A percentile compares a stretch with the other conserved stretches of the same genome.
phyloP scores from a whole-genome alignment of 352 stramenopile genomes.

The Phytophthora agathidicida region DNA sequence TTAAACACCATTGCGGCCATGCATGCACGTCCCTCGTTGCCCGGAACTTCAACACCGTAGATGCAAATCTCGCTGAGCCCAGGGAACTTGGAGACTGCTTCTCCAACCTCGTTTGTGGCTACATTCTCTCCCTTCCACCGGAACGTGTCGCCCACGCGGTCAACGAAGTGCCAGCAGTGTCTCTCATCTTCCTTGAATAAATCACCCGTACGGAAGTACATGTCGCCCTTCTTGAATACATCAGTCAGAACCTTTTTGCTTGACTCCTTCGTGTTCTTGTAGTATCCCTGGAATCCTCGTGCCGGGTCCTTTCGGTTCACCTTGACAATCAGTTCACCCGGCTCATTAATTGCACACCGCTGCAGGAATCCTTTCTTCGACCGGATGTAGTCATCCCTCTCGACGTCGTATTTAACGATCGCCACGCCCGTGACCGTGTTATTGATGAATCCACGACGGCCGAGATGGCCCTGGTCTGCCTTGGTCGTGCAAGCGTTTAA shows the following conservation, averaged over 20 bases:
- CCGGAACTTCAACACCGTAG: conserved; percentile 76
- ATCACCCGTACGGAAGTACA: conserved; percentile 92
- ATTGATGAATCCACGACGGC: conserved; percentile 59
- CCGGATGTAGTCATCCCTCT: conserved; percentile 72
- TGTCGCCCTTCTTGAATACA: conserved; percentile 85
- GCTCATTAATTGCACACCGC: conserved; percentile 55
- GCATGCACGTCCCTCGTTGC: conserved; percentile 81
- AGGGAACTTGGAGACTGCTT: conserved; percentile 79
- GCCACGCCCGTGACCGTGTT: conserved; percentile 59
- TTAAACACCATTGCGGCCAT: conserved; percentile 88
- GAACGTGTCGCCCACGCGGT: conserved; percentile 93
- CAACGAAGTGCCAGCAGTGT: conserved; percentile 89
- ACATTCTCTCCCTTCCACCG: conserved; percentile 95
- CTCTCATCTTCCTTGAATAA: conserved; percentile 83
- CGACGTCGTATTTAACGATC: conserved; percentile 83
- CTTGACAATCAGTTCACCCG: conserved; percentile 79
- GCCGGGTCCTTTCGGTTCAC: conserved; percentile 57
- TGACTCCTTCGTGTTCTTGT: conserved; percentile 75
- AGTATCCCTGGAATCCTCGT: conserved; percentile 89
- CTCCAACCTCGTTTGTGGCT: conserved; percentile 88
- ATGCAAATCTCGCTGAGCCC: conserved; percentile 82
- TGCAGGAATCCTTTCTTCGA: conserved; percentile 59
- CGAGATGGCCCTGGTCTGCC: conserved; percentile 70
- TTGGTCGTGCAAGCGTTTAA: conserved; percentile 75
- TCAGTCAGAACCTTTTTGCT: conserved; percentile 86